Percentiles rank a stretch among this genome's conserved stretches.
phyloP scores from a whole-genome alignment of 345 rosid species.

The Sisymbrium irio region DNA sequence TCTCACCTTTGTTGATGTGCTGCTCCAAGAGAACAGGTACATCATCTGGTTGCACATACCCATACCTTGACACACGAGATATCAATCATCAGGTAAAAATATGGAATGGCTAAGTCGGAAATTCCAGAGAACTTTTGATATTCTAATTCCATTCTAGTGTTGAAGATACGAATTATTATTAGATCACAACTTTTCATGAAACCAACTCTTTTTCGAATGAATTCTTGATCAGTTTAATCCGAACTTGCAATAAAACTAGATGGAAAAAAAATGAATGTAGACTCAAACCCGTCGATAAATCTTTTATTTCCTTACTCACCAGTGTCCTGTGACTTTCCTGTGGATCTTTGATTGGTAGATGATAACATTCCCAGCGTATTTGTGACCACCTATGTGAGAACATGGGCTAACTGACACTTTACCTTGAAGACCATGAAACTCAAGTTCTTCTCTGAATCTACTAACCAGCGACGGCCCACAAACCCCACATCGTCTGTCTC shows the following conservation, averaged over 20 bases:
- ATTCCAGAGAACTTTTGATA: background rate
- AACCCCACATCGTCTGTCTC: constrained; percentile 87
- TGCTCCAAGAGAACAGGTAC: constrained; percentile 72
- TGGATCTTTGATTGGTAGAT: constrained; percentile 61
- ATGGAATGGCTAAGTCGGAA: background rate
- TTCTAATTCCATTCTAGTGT: background rate
- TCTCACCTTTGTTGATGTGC: constrained; percentile 83
- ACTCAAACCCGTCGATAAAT: background rate
- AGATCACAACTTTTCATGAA: constrained; percentile 1
- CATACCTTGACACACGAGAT: constrained; percentile 55
- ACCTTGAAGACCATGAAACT: constrained; percentile 64
- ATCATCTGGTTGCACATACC: constrained; percentile 87
- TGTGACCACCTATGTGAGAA: constrained; percentile 95
- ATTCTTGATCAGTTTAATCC: background rate
- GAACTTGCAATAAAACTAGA: background rate
- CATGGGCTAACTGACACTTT: constrained; percentile 94
- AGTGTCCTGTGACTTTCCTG: constrained; percentile 72
- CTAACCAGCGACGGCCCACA: constrained; percentile 85
- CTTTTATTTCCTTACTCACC: constrained; percentile 45
- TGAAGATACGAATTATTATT: background rate
- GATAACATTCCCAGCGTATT: constrained; percentile 93
- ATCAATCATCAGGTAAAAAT: constrained; percentile 8
- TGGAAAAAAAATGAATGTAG: background rate
- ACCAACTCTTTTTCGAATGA: background rate
- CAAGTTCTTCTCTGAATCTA: constrained; percentile 88